These are phyloP conservation scores for Gossypium schwendimanii DNA, from an alignment of 441 rosid species.

Conservation along the genomic window DNA sequence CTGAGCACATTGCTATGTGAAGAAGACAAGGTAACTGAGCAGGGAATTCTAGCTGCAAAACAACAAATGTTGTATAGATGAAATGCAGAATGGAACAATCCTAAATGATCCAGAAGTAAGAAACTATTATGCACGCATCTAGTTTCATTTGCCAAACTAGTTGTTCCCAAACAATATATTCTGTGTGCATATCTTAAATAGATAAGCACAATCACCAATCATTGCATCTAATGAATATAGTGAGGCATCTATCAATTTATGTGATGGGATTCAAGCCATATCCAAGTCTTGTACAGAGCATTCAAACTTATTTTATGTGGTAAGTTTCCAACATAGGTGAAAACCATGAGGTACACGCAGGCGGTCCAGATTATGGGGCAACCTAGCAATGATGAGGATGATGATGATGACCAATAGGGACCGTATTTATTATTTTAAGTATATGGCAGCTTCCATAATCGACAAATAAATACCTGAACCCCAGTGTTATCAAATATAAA, in stretches of 20 bases:
- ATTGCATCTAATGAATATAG: conserved; percentile 2
- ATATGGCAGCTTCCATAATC: conserved; percentile 7
- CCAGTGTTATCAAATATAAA: conserved; percentile 58
- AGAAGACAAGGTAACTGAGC: conserved; percentile 95
- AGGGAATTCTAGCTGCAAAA: conserved; percentile 81
- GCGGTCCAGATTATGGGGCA: neutral
- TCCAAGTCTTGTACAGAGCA: neutral
- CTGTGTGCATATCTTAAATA: neutral
- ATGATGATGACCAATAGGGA: neutral
- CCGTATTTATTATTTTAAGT: neutral
- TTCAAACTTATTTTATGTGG: neutral
- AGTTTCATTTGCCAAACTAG: neutral
- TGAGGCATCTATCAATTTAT: conserved; percentile 1
- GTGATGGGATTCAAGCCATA: neutral
- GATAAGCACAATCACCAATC: neutral
- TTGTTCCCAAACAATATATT: neutral
- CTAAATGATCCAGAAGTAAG: conserved; percentile 6
- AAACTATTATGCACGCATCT: neutral
- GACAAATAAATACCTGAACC: conserved; percentile 47
- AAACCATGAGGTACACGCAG: neutral
- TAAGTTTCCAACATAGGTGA: neutral
- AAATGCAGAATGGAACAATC: conserved; percentile 7
- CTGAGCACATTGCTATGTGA: conserved; percentile 90
- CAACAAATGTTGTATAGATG: conserved; percentile 18
- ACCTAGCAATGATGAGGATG: neutral